Conservation (phyloP, 2,329 filamentous ascomycete genomes). For the Claviceps sp. region DNA sequence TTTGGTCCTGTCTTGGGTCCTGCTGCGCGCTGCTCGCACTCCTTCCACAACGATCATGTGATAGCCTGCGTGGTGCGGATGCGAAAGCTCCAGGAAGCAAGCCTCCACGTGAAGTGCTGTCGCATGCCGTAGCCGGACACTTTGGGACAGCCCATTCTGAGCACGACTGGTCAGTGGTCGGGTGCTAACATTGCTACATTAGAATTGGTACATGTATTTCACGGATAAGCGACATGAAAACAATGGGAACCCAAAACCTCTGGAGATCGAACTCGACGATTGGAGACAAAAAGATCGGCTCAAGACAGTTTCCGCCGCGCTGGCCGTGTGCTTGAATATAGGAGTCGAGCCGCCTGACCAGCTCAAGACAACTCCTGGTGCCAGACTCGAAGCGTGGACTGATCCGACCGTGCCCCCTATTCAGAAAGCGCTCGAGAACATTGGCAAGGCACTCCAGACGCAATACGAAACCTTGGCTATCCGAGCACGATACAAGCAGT, state of each 20-base stretch:
- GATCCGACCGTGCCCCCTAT: constrained; percentile 73
- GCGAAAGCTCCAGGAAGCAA: neutral
- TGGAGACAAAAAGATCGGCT: constrained; percentile 95
- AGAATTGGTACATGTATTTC: constrained; percentile 99
- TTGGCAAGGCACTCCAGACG: constrained; percentile 87
- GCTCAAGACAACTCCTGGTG: constrained; percentile 85
- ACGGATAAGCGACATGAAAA: constrained; percentile 97
- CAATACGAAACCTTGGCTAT: constrained; percentile 95
- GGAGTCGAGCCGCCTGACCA: constrained; percentile 96
- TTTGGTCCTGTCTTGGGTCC: neutral
- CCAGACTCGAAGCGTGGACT: constrained; percentile 92
- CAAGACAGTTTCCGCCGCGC: constrained; percentile 90
- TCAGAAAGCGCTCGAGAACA: constrained; percentile 80
- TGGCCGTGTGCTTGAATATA: constrained; percentile 92
- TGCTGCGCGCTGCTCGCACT: constrained; percentile 1
- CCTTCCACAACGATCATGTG: constrained; percentile 3
- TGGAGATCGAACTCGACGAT: constrained; percentile 59
- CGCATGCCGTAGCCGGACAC: neutral
- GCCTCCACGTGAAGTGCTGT: neutral
- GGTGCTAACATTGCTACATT: constrained; percentile 7
- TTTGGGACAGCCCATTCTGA: neutral
- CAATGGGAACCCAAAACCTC: constrained; percentile 70
- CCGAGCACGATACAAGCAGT: constrained; percentile 93
- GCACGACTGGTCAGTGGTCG: neutral
- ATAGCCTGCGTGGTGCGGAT: neutral